Evolutionary conservation across 225 moss, liverwort and hornwort genomes (phyloP), one percentile per base, ranked within the genome.

Genomic region (Bryum argenteum): DNA sequence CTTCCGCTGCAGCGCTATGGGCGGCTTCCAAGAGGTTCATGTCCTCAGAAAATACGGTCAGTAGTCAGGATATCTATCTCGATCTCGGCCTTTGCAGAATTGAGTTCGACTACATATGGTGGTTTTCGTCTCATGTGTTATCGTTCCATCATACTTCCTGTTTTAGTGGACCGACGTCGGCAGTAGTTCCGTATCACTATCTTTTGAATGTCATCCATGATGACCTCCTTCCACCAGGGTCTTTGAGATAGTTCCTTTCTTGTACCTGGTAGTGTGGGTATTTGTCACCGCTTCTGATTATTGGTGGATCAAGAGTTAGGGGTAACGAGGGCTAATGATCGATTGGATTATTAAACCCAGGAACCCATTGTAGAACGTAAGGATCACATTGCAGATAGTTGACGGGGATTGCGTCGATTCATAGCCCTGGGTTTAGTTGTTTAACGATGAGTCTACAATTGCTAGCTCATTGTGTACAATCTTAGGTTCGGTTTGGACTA

Each of bases 21-120:
- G 77, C 67, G 8, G 58, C 65, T 12, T 63, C 82, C 41, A 79
- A 74, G 67, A 63, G 85, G 41, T 82, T 70, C 37, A 82, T 85
- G 82, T 85, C 85, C 19, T 79, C 79, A n/a, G 82, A 73, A 11
- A 71, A 70, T 54, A 60, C 79, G 85, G 85, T 85, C 58, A 67
- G 80, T 67, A 16, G 9, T 56, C 58, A 44, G n/a, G 26, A 66
- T 60, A 23, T 51, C 20, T 48, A 17, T 60, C 10, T 70, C 18
- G 1, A 24, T 58, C 12, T 9, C 1, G 53, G 48, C 51, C 58
- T 68, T 2, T 42, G 17, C 19, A 18, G 42, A 9, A 33, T 56
- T 16, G 28, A 67, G 10, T 55, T 11, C 8, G 21, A 15, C 18
- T 10, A 17, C 19, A 38, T 58, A 26, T 19, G 39, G 40, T 9